Percentiles rank a stretch among this genome's conserved stretches.
phyloP scores from a whole-genome alignment of 768 basidiomycete genomes.

The Chiua virens region DNA sequence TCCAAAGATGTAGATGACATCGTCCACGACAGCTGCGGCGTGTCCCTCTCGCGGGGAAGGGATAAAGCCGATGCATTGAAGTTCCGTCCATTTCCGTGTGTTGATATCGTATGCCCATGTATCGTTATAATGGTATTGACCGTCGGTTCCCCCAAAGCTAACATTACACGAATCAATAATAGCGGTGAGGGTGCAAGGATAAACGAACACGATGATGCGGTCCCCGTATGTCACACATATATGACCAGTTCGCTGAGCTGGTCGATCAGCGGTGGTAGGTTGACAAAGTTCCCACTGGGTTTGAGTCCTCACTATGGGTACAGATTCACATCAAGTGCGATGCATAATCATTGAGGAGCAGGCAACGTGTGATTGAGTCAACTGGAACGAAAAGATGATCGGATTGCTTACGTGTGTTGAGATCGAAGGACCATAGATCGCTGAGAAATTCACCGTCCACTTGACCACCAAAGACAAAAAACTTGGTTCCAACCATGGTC shows the following conservation, averaged over 20 bases:
- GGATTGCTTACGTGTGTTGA: conserved; percentile 76
- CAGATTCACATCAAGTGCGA: conserved; percentile 1
- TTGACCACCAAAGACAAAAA: conserved; percentile 96
- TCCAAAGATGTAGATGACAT: conserved; percentile 97
- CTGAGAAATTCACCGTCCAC: conserved; percentile 93
- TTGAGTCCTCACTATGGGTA: conserved; percentile 68
- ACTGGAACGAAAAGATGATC: background rate
- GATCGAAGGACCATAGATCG: conserved; percentile 94
- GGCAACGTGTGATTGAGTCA: background rate
- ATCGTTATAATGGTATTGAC: conserved; percentile 98
- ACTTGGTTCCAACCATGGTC: conserved; percentile 86
- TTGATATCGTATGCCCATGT: conserved; percentile 92
- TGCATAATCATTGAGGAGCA: background rate
- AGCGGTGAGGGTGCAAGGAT: conserved; percentile 14
- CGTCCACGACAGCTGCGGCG: conserved; percentile 93
- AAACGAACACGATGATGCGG: conserved; percentile 76
- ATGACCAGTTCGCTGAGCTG: conserved; percentile 90
- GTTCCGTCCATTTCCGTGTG: conserved; percentile 83
- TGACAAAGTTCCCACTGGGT: conserved; percentile 83
- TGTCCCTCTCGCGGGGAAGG: conserved; percentile 96
- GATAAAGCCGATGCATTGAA: conserved; percentile 95
- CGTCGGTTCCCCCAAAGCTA: conserved; percentile 97
- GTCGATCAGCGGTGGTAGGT: conserved; percentile 55
- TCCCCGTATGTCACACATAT: conserved; percentile 81
- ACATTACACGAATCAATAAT: conserved; percentile 13